Evolutionary conservation across 139 green algal species (phyloP).

Genomic region (Prasinococcaceae sp.): DNA sequence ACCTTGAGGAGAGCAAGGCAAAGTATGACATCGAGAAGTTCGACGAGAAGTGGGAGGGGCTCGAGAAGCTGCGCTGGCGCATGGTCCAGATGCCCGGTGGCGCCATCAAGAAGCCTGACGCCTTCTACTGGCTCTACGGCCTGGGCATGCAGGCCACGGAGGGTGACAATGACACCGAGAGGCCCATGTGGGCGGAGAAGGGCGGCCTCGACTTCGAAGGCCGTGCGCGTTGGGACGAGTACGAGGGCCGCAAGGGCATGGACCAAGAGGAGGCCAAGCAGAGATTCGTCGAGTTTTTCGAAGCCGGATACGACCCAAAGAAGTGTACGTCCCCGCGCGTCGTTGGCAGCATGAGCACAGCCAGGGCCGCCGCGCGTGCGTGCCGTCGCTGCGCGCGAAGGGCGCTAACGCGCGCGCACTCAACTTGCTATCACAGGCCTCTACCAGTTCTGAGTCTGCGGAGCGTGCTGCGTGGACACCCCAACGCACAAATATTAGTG

Average conservation of each 20-base stretch:
- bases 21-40: no score
- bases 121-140: constrained; percentile 63
- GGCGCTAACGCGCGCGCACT: no score
- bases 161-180: constrained; percentile 63
- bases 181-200: constrained; percentile 82
- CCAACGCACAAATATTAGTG: no score
- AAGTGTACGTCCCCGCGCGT: no score
- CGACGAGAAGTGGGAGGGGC: not conserved
- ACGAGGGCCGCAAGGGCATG: constrained; percentile 55
- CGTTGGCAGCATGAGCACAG: no score
- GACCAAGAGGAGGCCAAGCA: constrained; percentile 44
- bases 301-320: no score
- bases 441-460: no score
- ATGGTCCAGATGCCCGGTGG: constrained; percentile 76
- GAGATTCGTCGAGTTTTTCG: constrained; percentile 57
- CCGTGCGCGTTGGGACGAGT: constrained; percentile 63
- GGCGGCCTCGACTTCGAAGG: constrained; percentile 89
- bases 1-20: constrained; percentile 19
- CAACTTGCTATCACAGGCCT: no score
- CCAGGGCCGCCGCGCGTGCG: no score
- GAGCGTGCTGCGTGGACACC: no score
- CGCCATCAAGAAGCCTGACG: constrained; percentile 67
- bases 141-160: constrained; percentile 35
- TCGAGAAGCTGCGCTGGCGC: constrained; percentile 64
- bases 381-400: no score